These are phyloP conservation scores for Narthecium ossifragum DNA, from an alignment of 106 monocot genomes.

Conservation along the genomic window DNA sequence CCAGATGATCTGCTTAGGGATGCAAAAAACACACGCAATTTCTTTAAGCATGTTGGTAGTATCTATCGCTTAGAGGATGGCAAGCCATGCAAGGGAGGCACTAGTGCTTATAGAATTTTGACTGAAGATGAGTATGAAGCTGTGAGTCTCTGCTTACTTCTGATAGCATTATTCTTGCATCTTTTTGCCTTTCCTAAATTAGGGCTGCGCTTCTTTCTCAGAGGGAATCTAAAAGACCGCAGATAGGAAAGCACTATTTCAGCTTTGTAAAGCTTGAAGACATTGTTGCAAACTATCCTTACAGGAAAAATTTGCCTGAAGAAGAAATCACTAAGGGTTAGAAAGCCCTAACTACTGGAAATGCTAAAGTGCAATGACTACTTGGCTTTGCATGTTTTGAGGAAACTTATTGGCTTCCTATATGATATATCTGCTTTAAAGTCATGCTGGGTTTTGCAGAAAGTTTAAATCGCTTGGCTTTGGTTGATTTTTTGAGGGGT, in stretches of 20 bases:
- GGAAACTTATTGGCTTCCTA: not conserved
- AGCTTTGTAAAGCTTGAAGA: constrained; percentile 67
- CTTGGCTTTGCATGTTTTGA: not conserved
- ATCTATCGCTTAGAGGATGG: constrained; percentile 45
- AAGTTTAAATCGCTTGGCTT: constrained; percentile 49
- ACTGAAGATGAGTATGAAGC: constrained; percentile 83
- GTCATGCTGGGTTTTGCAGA: constrained; percentile 46
- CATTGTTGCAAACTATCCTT: constrained; percentile 73
- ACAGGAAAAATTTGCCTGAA: constrained; percentile 62
- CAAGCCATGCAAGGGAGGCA: constrained; percentile 19
- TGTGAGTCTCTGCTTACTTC: constrained; percentile 43
- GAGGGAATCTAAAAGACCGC: constrained; percentile 66
- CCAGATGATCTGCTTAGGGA: constrained; percentile 75
- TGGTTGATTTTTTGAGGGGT: constrained; percentile 91
- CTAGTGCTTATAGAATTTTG: constrained; percentile 52
- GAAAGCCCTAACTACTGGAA: too few relatives aligned
- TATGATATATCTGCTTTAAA: too few relatives aligned
- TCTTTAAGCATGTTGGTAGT: constrained; percentile 72
- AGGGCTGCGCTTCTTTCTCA: constrained; percentile 17
- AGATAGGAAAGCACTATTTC: constrained; percentile 84
- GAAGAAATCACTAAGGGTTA: constrained; percentile 76
- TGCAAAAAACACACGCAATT: constrained; percentile 76
- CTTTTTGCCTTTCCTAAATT: not conserved
- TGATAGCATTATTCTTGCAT: constrained; percentile 4
- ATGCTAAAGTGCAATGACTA: too few relatives aligned